phyloP scores from a whole-genome alignment of 441 rosid species.

The Pelargonium myrrhifolium region DNA sequence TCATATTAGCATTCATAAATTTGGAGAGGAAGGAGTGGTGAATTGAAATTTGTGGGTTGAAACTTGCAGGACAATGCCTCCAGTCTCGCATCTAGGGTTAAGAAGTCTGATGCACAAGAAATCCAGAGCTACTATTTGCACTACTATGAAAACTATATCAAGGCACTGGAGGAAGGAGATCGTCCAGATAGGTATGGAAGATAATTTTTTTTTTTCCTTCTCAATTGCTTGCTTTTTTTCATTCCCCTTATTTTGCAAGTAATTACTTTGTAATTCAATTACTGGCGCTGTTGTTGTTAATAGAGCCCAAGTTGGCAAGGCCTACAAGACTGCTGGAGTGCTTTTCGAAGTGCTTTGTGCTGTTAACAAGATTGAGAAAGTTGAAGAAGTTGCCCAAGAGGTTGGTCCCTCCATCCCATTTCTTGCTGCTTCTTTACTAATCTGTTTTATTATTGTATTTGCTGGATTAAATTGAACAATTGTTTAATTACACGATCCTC shows the following conservation, averaged over 20 bases:
- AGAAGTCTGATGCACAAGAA: slow-evolving; percentile 95
- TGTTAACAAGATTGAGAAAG: slow-evolving; percentile 91
- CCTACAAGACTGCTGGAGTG: slow-evolving; percentile 95
- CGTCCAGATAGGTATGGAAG: slow-evolving; percentile 71
- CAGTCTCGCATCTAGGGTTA: slow-evolving; percentile 86
- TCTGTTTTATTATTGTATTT: not conserved
- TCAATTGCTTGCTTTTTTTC: not conserved
- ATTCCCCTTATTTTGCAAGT: not conserved
- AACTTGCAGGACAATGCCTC: slow-evolving; percentile 74
- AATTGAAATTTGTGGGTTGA: slow-evolving; percentile 11
- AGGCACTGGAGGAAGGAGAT: slow-evolving; percentile 86
- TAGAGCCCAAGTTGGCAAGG: slow-evolving; percentile 97
- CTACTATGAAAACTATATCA: slow-evolving; percentile 81
- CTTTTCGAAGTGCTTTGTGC: slow-evolving; percentile 98
- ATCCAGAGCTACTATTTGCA: slow-evolving; percentile 92
- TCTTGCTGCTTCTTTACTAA: not conserved
- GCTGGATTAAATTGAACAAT: slow-evolving; percentile 14
- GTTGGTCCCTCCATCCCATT: slow-evolving; percentile 32
- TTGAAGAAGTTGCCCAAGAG: slow-evolving; percentile 99
- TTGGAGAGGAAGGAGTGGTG: slow-evolving; percentile 5
- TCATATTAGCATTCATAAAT: too few relatives aligned
- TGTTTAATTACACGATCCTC: not conserved
- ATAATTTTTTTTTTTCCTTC: not conserved
- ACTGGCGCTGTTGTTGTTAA: slow-evolving; percentile 8
- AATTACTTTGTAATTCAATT: slow-evolving; percentile 11